A percentile compares a stretch with the other conserved stretches of the same genome.
Conservation (phyloP, 208 protist species). For the Phytomonas francai region DNA sequence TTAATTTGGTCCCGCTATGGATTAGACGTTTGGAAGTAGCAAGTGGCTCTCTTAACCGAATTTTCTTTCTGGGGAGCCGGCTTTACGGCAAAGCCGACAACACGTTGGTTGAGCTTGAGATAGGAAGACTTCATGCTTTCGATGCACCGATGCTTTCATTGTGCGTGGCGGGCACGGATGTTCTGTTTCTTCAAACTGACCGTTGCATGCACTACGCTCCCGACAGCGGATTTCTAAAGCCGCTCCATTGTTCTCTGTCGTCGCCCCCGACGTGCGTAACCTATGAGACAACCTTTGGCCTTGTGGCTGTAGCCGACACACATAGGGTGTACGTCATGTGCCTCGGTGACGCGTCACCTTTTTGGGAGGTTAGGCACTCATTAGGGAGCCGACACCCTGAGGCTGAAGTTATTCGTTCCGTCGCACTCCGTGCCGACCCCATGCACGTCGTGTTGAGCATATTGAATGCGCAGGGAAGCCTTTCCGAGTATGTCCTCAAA, state of each 20-base stretch:
- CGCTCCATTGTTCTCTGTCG: neutral
- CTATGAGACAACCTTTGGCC: neutral
- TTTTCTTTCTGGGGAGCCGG: neutral
- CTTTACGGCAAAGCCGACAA: neutral
- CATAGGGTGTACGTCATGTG: neutral
- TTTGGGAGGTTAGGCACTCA: neutral
- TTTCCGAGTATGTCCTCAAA: neutral
- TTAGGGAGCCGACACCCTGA: neutral
- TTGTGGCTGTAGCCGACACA: neutral
- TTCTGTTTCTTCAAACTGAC: slow-evolving; percentile 5
- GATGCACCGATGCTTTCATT: neutral
- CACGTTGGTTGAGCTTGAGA: neutral
- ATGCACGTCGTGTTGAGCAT: neutral
- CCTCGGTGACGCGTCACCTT: neutral
- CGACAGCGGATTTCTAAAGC: neutral
- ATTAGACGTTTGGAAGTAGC: neutral
- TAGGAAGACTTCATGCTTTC: neutral
- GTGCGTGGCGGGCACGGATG: neutral
- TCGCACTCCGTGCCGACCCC: neutral
- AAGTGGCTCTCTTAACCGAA: neutral
- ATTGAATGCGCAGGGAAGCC: neutral
- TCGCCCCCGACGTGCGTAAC: neutral
- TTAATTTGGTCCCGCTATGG: neutral
- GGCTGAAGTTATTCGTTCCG: neutral
- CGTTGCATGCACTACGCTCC: slow-evolving; percentile 8